phyloP scores from a whole-genome alignment of 2,329 filamentous ascomycete species.

The Alternaria sp. region DNA sequence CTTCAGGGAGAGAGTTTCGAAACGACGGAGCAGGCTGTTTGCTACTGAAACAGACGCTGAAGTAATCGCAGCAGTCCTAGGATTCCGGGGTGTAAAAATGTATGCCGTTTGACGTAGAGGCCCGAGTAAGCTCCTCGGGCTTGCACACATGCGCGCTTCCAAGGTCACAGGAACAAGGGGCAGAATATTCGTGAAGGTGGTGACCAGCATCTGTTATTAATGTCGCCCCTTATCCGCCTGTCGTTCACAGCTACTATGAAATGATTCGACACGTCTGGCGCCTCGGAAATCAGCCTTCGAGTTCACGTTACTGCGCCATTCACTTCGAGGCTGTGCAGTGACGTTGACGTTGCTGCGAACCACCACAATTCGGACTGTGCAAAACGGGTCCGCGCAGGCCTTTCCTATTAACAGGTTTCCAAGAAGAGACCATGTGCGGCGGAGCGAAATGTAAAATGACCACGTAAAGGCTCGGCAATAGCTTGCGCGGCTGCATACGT shows the following conservation, averaged over 20 bases:
- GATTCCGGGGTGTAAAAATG: constrained; percentile 25
- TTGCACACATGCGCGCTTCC: constrained; percentile 22
- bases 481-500: constrained; percentile 23
- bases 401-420: constrained; percentile 24
- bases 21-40: constrained; percentile 31
- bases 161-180: constrained; percentile 29
- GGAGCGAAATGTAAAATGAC: constrained; percentile 18
- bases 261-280: constrained; percentile 30
- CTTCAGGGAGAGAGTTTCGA: constrained; percentile 22
- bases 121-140: constrained; percentile 23
- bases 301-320: constrained; percentile 33
- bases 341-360: constrained; percentile 29
- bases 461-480: constrained; percentile 22
- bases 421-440: constrained; percentile 28
- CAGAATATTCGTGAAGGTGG: constrained; percentile 12
- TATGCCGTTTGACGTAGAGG: constrained; percentile 25
- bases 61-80: constrained; percentile 24
- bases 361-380: constrained; percentile 30
- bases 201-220: constrained; percentile 20
- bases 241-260: constrained; percentile 34
- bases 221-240: constrained; percentile 25
- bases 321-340: constrained; percentile 35
- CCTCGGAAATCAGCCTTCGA: constrained; percentile 16
- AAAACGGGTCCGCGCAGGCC: constrained; percentile 19
- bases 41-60: constrained; percentile 36